Base-by-base conservation (phyloP, 2,329 filamentous ascomycete genomes). In the Knufia petricola region DNA sequence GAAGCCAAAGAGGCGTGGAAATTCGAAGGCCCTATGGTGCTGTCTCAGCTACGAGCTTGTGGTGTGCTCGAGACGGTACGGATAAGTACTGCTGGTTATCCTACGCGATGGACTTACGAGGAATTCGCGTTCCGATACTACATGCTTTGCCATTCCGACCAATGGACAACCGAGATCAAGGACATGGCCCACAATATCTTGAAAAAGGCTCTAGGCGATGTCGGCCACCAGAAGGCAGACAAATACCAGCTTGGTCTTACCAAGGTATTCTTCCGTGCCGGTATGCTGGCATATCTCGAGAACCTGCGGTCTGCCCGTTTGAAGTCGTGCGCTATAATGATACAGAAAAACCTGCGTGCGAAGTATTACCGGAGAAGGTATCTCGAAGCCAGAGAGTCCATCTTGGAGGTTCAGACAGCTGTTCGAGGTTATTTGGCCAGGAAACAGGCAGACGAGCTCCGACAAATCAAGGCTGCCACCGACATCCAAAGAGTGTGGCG, bases 191-290 rank as follows among this genome's bases (percentile, higher is more conserved):
- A 94, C 65, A 84, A 84, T 17, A 98, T 98, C 60, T 69, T 98
- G 55, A 82, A 79, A 51, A 92, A 89, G 68, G 92, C 89, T 1
- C 75, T 98, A 24, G 90, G 87, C 49, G 81, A 85, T 53, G 81
- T 80, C 58, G 86, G 76, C 37, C 80, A 79, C 51, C 79, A 84
- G 58, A 84, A 83, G 41, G 69, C 82, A 47, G 92, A 96, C 71
- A 98, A 95, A 69, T 98, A 96, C 64, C 92, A 98, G 69, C 79
- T 98, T 55, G 92, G 92, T 70, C 74, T 96, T 57, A 96, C 90
- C 46, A 98, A 98, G 73, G 95, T 98, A 64, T 98, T 98, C 73
- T 98, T 98, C 81, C 85, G 92, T 52, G 92, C 92, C 49, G 92
- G 92, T 67, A 98, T 98, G 92, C 82, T 98, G 59, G 92, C 92